phyloP scores from a whole-genome alignment of 768 basidiomycete genomes.

The Myochromella boudieri region DNA sequence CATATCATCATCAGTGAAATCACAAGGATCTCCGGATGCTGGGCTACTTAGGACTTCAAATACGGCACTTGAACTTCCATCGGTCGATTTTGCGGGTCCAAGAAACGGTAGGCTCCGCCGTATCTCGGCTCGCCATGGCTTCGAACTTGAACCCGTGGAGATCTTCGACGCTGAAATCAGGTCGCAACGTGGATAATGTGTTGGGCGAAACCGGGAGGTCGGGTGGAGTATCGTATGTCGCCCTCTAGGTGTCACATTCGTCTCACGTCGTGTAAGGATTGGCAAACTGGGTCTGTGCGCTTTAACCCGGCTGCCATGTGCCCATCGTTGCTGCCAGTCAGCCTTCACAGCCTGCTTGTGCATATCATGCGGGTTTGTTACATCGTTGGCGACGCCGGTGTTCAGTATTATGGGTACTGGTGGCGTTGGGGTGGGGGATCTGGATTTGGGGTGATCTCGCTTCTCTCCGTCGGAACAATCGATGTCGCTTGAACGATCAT shows the following conservation, averaged over 20 bases:
- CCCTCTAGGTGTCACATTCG: conserved; percentile 45
- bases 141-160: conserved; percentile 3
- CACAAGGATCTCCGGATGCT: not conserved
- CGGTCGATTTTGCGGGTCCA: conserved; percentile 9
- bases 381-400: conserved; percentile 30
- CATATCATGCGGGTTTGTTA: conserved; percentile 27
- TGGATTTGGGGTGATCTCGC: conserved; percentile 14
- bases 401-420: conserved; percentile 38
- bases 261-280: conserved; percentile 39
- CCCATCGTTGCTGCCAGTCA: conserved; percentile 59
- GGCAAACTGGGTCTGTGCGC: conserved; percentile 17
- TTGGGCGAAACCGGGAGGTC: conserved; percentile 14
- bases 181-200: conserved; percentile 17
- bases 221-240: conserved; percentile 27
- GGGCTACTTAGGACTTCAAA: not conserved
- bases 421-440: conserved; percentile 22
- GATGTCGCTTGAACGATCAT: conserved; percentile 45
- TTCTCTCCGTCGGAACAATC: conserved; percentile 37
- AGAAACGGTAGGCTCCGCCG: conserved; percentile 26
- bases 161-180: conserved; percentile 14
- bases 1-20: not conserved
- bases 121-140: conserved; percentile 17
- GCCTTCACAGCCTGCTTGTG: conserved; percentile 43
- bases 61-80: not conserved
- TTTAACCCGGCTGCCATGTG: conserved; percentile 40